Evolutionary conservation across 768 basidiomycete species (phyloP).

Genomic region (Mycena vitilis): DNA sequence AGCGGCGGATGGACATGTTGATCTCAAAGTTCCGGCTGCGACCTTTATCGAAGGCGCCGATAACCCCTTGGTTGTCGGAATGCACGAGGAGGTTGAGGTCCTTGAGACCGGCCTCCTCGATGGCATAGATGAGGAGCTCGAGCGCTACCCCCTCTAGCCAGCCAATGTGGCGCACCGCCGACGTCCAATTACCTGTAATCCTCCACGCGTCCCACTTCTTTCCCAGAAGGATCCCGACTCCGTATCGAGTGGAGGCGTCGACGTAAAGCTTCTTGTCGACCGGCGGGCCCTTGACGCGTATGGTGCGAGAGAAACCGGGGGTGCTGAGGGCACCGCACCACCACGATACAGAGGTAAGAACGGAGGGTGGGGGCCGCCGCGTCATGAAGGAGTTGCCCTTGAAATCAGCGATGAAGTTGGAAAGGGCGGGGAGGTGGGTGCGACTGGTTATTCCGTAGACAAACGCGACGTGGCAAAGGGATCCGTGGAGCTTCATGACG

Average conservation of each 20-base stretch:
- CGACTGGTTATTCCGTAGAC: neutral
- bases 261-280: neutral
- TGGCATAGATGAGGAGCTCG: neutral
- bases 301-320: slow-evolving; percentile 4
- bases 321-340: slow-evolving; percentile 23
- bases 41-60: neutral
- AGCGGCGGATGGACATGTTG: neutral
- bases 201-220: neutral
- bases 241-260: neutral
- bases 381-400: neutral
- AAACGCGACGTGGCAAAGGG: slow-evolving; percentile 20
- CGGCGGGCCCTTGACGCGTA: neutral
- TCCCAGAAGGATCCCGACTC: neutral
- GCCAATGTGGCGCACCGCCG: neutral
- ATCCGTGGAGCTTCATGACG: slow-evolving; percentile 9
- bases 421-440: slow-evolving; percentile 16
- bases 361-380: neutral
- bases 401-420: slow-evolving; percentile 8
- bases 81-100: neutral
- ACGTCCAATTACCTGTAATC: neutral
- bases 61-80: neutral
- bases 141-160: neutral
- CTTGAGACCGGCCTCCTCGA: neutral
- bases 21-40: neutral
- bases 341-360: neutral